Evolutionary conservation across 257 asterid genomes (phyloP).

Genomic region (Voacanga thouarsii): DNA sequence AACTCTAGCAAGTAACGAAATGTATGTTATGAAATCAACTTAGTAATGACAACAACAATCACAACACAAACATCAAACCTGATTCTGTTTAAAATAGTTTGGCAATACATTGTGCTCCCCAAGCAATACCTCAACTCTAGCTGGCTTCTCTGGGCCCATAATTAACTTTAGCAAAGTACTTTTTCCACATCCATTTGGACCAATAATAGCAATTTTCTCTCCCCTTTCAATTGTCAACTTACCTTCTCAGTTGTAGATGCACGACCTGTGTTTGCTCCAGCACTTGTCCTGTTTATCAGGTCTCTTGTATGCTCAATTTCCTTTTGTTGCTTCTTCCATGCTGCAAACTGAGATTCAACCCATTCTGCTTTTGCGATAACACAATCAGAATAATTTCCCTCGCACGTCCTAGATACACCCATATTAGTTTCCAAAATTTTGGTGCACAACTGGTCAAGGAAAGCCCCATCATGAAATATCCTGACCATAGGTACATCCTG

Average conservation of each 20-base stretch:
- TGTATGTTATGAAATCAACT: background rate
- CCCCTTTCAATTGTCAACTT: constrained; percentile 75
- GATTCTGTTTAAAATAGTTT: constrained; percentile 97
- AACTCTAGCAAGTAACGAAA: background rate
- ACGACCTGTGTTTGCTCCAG: constrained; percentile 97
- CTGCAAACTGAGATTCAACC: constrained; percentile 82
- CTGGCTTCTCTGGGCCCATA: constrained; percentile 78
- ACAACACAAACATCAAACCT: constrained; percentile 43
- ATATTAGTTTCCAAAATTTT: constrained; percentile 94
- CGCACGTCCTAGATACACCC: constrained; percentile 88
- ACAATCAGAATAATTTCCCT: constrained; percentile 82
- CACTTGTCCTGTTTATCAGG: constrained; percentile 75
- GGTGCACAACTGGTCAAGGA: constrained; percentile 91
- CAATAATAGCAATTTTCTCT: constrained; percentile 95
- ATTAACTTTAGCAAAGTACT: constrained; percentile 89
- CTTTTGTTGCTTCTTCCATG: constrained; percentile 97
- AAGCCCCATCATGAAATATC: constrained; percentile 96
- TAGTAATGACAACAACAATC: background rate
- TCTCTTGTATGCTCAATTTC: constrained; percentile 83
- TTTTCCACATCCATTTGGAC: constrained; percentile 99
- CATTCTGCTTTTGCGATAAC: constrained; percentile 68
- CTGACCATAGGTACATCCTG: constrained; percentile 99
- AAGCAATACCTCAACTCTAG: constrained; percentile 61
- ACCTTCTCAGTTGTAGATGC: constrained; percentile 99
- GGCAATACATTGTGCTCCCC: constrained; percentile 95